Percentiles rank a stretch among this genome's conserved stretches.
phyloP scores from a whole-genome alignment of 1,139 yeast species.

The Blastobotrys capitulatus region DNA sequence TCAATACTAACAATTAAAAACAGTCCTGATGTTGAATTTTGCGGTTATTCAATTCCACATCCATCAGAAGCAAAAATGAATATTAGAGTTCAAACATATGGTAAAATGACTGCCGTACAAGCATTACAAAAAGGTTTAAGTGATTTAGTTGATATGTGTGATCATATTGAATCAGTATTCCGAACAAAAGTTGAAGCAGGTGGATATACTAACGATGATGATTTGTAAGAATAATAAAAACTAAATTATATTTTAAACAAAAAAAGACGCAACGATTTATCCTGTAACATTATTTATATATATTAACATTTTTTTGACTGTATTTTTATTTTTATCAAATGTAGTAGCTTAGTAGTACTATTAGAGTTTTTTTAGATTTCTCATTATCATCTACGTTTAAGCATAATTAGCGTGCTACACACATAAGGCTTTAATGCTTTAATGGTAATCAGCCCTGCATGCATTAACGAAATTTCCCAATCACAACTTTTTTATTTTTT shows the following conservation, averaged over 20 bases:
- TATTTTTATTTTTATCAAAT: background rate
- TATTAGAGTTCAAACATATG: slow-evolving; percentile 91
- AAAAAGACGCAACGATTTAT: too few relatives aligned
- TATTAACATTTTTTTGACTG: background rate
- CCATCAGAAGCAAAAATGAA: slow-evolving; percentile 91
- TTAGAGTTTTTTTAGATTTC: too few relatives aligned
- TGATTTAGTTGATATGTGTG: slow-evolving; percentile 77
- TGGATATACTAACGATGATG: slow-evolving; percentile 4
- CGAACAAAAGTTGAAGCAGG: slow-evolving; percentile 29
- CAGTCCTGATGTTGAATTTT: slow-evolving; percentile 89
- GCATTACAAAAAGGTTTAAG: slow-evolving; percentile 90
- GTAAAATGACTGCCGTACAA: slow-evolving; percentile 75
- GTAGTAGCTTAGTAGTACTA: too few relatives aligned
- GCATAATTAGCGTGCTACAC: too few relatives aligned
- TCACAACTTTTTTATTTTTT: background rate
- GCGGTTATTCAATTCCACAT: slow-evolving; percentile 98
- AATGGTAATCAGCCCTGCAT: too few relatives aligned
- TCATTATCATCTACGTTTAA: too few relatives aligned
- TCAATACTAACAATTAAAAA: slow-evolving; percentile 3
- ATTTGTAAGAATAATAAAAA: background rate
- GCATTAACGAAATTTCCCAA: too few relatives aligned
- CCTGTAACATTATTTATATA: background rate
- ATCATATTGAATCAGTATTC: slow-evolving; percentile 74
- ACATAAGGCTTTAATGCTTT: too few relatives aligned
- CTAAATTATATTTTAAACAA: background rate